These are phyloP conservation scores for Rhodotorula graminis DNA, from an alignment of 768 basidiomycete species.

Conservation along the genomic window DNA sequence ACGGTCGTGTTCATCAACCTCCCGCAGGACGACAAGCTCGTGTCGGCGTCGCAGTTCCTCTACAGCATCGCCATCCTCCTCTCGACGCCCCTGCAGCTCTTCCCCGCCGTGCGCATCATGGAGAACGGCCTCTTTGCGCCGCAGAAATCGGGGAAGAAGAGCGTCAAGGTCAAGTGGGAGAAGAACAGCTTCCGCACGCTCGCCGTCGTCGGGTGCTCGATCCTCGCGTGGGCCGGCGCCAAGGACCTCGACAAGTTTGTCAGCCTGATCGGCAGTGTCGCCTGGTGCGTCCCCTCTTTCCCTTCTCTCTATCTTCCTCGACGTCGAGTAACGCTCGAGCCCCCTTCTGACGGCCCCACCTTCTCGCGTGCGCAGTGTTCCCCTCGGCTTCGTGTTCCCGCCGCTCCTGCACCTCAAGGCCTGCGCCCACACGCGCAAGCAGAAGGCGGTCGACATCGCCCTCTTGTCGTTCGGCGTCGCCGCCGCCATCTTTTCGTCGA, in stretches of 20 bases:
- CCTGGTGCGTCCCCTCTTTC: slow-evolving; percentile 20
- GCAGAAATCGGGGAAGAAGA: slow-evolving; percentile 61
- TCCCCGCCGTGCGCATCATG: slow-evolving; percentile 95
- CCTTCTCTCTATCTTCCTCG: slow-evolving; percentile 13
- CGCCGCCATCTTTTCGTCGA: slow-evolving; percentile 47
- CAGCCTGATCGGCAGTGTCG: slow-evolving; percentile 64
- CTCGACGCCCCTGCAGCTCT: slow-evolving; percentile 88
- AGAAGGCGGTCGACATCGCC: slow-evolving; percentile 44
- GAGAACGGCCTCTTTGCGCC: slow-evolving; percentile 84
- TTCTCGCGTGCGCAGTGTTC: slow-evolving; percentile 57
- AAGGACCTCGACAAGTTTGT: slow-evolving; percentile 93
- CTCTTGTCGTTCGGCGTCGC: slow-evolving; percentile 48
- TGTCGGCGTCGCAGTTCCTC: slow-evolving; percentile 64
- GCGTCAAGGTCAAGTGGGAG: slow-evolving; percentile 75
- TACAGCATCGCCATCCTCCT: slow-evolving; percentile 77
- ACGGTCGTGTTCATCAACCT: slow-evolving; percentile 94
- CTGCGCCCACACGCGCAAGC: slow-evolving; percentile 45
- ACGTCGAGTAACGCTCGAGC: neutral
- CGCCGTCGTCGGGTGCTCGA: slow-evolving; percentile 62
- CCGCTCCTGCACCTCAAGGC: slow-evolving; percentile 43
- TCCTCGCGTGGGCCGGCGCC: slow-evolving; percentile 73
- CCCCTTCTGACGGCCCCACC: too few species aligned
- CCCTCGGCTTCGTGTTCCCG: slow-evolving; percentile 85
- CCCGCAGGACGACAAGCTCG: slow-evolving; percentile 72
- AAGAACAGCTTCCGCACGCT: slow-evolving; percentile 65